Base-by-base conservation (phyloP, 2,329 filamentous ascomycete species). In the Penicillium sp. region DNA sequence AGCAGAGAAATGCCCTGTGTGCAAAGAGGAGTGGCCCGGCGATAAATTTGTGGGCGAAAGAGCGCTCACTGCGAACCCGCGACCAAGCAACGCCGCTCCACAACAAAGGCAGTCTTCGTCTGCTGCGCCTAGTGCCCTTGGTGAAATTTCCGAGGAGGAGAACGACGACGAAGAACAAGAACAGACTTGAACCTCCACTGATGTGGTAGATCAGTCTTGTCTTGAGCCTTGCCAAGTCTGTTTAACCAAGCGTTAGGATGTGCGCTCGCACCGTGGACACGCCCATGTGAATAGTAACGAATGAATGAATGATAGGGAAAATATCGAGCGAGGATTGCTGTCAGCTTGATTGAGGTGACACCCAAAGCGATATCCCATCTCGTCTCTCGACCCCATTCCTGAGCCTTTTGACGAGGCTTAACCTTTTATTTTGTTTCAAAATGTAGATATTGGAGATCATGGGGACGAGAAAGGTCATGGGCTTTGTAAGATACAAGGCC, bases 1-100 rank as follows among this genome's bases (percentile, higher is more conserved):
- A 55, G 81, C 81, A 1, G 82, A 83, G 60, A 82, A 80, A 42
- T 96, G 91, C 68, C 88, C 89, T 0, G 57, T 76, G 3, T 86
- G 83, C 69, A 79, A 80, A 63, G 75, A 71, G 21, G 69, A 72
- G 3, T 86, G 83, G 83, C 77, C 75, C 10, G 79, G 80, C 17
- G 72, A 82, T 53, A 72, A 75, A 57, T 81, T 77, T 51, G 82
- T 85, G 13, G 83, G 83, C 0, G 82, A 84, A 69, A 78, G 77
- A 62, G 82, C 81, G 17, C 69, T 48, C 21, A 39, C 55, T 19
- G 12, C 51, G 15, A 54, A 42, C 15, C 23, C 62, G 12, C 55
- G 58, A n/a, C 44, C 43, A 51, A 57, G 54, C 23, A 48, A 44
- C 17, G 45, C 50, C 44, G 49, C 33, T 17, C 54, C 45, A 25